Evolutionary conservation across 2,329 filamentous ascomycete species (phyloP).

Genomic region (Intubia oerlemansii): DNA sequence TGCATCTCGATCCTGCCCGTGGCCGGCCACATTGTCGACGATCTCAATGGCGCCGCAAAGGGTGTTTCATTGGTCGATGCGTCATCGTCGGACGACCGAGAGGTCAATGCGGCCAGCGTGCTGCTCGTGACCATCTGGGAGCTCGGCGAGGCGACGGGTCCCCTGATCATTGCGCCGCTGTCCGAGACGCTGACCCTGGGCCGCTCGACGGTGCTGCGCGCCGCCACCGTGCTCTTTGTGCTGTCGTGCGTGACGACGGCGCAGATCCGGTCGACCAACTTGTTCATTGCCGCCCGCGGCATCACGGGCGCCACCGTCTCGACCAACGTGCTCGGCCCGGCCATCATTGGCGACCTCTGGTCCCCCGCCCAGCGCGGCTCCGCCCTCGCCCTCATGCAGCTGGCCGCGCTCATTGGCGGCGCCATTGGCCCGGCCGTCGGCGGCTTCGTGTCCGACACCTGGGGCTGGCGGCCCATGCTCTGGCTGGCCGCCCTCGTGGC

Average conservation of each 20-base stretch:
- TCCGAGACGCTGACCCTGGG: constrained; percentile 33
- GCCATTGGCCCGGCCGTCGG: constrained; percentile 13
- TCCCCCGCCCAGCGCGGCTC: constrained; percentile 27
- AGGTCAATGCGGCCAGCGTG: constrained; percentile 20
- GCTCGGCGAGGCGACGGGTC: constrained; percentile 40
- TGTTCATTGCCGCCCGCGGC: constrained; percentile 44
- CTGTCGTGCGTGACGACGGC: constrained; percentile 20
- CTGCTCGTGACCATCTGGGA: constrained; percentile 39
- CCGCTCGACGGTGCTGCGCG: constrained; percentile 31
- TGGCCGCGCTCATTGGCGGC: constrained; percentile 13
- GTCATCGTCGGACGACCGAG: constrained; percentile 12
- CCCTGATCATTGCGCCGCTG: constrained; percentile 38
- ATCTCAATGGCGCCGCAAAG: constrained; percentile 18
- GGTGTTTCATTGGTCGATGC: too few species aligned
- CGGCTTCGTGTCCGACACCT: constrained; percentile 12
- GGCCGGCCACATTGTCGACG: constrained; percentile 26
- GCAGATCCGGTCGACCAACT: constrained; percentile 24
- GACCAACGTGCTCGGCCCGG: constrained; percentile 39
- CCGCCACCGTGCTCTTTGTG: constrained; percentile 28
- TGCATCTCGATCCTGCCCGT: constrained; percentile 34
- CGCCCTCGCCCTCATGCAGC: constrained; percentile 20
- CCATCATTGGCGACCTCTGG: constrained; percentile 44
- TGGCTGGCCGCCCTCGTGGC: constrained; percentile 11
- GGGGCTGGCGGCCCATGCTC: constrained; percentile 16
- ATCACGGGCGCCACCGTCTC: constrained; percentile 42